Conservation (phyloP, 148 eudicot genomes). For the Heliamphora exappendiculata region DNA sequence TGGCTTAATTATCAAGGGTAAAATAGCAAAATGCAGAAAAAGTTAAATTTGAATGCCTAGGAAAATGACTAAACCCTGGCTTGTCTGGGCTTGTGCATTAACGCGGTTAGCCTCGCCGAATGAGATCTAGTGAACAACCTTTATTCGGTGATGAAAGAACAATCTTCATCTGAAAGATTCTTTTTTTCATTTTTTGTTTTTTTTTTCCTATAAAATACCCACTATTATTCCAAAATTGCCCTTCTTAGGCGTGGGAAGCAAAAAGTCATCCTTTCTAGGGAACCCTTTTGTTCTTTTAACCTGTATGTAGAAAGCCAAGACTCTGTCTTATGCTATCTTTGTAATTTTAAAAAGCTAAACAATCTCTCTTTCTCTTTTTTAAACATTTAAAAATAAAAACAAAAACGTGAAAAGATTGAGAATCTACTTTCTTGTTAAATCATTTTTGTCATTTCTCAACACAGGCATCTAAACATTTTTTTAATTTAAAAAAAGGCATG, state of each 20-base stretch:
- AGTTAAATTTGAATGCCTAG: neutral
- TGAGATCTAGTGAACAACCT: constrained; percentile 7
- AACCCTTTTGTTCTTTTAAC: constrained; percentile 15
- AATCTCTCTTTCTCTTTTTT: too few relatives aligned
- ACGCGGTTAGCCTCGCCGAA: neutral
- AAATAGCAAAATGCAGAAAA: constrained; percentile 7
- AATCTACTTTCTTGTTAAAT: too few relatives aligned
- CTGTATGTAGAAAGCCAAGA: neutral
- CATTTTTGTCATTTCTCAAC: too few relatives aligned
- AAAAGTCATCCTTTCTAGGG: constrained; percentile 22
- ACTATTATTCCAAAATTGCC: constrained; percentile 18
- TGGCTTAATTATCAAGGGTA: neutral
- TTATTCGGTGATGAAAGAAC: neutral
- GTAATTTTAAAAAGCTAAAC: too few relatives aligned
- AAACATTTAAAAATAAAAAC: too few relatives aligned
- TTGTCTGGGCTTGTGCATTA: constrained; percentile 15
- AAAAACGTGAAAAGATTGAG: too few relatives aligned
- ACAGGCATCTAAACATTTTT: too few relatives aligned
- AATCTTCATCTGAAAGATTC: neutral
- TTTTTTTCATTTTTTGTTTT: too few relatives aligned
- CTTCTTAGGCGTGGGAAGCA: constrained; percentile 26
- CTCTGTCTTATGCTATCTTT: too few relatives aligned
- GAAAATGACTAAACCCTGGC: constrained; percentile 31
- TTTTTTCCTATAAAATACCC: too few relatives aligned
- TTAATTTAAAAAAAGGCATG: too few relatives aligned